These are phyloP conservation scores for Aegilops longissima DNA, from an alignment of 176 grass and related monocot species.

Conservation along the genomic window DNA sequence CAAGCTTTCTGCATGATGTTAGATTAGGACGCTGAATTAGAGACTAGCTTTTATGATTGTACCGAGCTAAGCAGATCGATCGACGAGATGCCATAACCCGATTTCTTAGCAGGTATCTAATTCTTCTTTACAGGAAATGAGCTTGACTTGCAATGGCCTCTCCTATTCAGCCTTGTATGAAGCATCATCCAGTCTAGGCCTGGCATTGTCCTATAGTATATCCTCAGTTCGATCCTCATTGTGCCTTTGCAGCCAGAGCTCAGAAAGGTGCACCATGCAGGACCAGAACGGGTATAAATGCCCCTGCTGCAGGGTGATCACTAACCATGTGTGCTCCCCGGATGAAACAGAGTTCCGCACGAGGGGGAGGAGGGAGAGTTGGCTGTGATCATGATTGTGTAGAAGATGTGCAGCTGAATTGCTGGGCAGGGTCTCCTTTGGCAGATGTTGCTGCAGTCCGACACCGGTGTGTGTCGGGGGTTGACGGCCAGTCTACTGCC, in stretches of 20 bases:
- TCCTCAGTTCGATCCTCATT: background rate
- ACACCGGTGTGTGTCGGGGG: background rate
- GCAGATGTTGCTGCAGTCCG: background rate
- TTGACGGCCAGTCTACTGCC: conserved; percentile 4
- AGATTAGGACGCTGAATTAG: background rate
- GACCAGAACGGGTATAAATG: conserved; percentile 23
- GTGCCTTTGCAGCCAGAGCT: conserved; percentile 5
- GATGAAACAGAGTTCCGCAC: background rate
- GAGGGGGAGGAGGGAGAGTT: background rate
- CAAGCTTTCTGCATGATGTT: no score
- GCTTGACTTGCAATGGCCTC: background rate
- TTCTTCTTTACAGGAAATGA: background rate
- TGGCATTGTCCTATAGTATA: conserved; percentile 31
- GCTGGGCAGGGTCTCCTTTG: conserved; percentile 49
- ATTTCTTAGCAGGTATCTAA: background rate
- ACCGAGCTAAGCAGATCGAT: background rate
- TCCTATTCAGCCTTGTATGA: background rate
- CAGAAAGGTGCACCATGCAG: background rate
- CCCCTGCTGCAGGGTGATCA: background rate
- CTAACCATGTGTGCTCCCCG: background rate
- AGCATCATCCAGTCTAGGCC: background rate
- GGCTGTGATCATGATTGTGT: background rate
- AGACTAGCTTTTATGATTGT: background rate
- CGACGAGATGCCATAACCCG: background rate
- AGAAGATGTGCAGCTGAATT: conserved; percentile 48